A percentile compares a stretch with the other conserved stretches of the same genome.
Evolutionary conservation across 1,284 basidiomycete genomes (phyloP).

Genomic region (Fomitopsis schrenkii): DNA sequence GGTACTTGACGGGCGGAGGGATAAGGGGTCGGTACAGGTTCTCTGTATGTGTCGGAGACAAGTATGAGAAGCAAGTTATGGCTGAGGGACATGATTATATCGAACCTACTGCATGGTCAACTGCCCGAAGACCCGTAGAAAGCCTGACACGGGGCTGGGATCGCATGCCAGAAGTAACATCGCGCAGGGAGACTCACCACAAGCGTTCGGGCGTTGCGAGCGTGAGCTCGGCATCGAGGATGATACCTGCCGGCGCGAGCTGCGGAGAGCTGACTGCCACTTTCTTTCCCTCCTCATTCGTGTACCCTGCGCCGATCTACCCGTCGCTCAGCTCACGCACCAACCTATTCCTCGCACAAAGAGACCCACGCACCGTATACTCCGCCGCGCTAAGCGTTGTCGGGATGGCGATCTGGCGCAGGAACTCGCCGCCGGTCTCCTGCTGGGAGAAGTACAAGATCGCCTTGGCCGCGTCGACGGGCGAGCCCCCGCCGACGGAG

Average conservation of each 20-base stretch:
- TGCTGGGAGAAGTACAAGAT: constrained; percentile 61
- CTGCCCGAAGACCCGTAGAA: constrained; percentile 70
- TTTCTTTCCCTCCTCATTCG: constrained; percentile 70
- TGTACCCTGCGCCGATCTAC: constrained; percentile 65
- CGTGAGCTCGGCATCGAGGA: constrained; percentile 76
- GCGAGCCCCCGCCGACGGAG: constrained; percentile 76
- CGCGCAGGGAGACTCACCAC: constrained; percentile 42
- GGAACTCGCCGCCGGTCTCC: constrained; percentile 43
- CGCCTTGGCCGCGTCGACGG: constrained; percentile 73
- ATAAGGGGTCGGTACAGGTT: constrained; percentile 60
- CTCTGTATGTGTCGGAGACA: constrained; percentile 36
- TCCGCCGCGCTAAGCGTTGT: constrained; percentile 83
- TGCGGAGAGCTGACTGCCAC: constrained; percentile 47
- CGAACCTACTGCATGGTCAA: constrained; percentile 74
- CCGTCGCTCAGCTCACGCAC: not conserved
- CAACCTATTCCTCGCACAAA: not conserved
- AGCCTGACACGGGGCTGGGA: constrained; percentile 40
- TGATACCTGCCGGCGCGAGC: constrained; percentile 66
- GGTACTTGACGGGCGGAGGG: constrained; percentile 56
- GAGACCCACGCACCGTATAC: constrained; percentile 45
- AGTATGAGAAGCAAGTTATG: not conserved
- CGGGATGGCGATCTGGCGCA: constrained; percentile 68
- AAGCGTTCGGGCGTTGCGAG: constrained; percentile 70
- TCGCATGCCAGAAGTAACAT: not conserved
- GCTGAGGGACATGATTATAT: not conserved